Evolutionary conservation across 1,139 yeast genomes (phyloP), one percentile per base, ranked within the genome.

Genomic region (Arxiozyma heterogenica): DNA sequence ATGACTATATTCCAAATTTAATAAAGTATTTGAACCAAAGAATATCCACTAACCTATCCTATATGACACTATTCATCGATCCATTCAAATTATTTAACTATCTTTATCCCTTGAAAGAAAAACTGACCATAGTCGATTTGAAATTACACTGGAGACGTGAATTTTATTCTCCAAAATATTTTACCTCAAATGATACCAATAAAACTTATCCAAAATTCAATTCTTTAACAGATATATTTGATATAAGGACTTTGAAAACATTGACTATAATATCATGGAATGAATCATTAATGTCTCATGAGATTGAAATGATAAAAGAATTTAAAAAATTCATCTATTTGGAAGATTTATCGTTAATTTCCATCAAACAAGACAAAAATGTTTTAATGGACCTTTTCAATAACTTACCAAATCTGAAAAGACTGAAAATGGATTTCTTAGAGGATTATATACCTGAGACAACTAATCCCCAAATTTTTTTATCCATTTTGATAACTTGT

Each of bases 191-290:
- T 34, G 39, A 34, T 34, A 34, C 39, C n/a, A 12, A 34, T 15
- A 12, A 15, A 15, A 34, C 2, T 1, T 34, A 34, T 12, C 57
- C 57, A 41, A 58, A 59, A 54, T 57, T 58, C 21, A 57, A 56
- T 7, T 60, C 61, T 50, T 59, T 73, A 41, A 64, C 67, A 6
- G 75, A 74, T 42, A 56, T 73, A 1, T 70, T 74, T 50, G 74
- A 72, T 54, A 57, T 64, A 1, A 60, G 68, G 47, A 57, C 65
- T 2, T 59, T 74, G 51, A 70, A 69, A 54, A 64, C 69, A 0
- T 59, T 74, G 41, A 73, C 76, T 0, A 64, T 74, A 7, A 72
- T 73, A 7, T 74, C 77, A 3, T 74, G 77, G 77, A 68, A 68
- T 55, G 74, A 71, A 50, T 61, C 66, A 11, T 57, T 66, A 27